Percentiles rank a stretch among this genome's conserved stretches.
Evolutionary conservation across 129 eudicot genomes (phyloP).

Genomic region (Deinandra increscens): DNA sequence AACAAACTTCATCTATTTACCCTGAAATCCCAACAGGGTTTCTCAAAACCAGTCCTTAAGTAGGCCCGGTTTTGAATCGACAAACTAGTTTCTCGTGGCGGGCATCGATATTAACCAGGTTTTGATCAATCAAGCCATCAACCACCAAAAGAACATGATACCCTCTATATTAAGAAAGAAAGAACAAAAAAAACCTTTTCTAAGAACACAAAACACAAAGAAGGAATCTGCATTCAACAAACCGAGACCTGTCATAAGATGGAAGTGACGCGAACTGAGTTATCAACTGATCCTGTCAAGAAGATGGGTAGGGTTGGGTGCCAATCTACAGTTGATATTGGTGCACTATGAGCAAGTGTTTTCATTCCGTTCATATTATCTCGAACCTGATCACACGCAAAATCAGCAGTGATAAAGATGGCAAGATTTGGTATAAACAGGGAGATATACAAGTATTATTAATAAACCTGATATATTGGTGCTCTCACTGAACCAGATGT

Average conservation of each 20-base stretch:
- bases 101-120: too few species aligned
- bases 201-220: slow-evolving; percentile 17
- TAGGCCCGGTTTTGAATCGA: neutral
- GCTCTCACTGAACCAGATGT: slow-evolving; percentile 85
- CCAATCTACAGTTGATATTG: slow-evolving; percentile 95
- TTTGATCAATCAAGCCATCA: slow-evolving; percentile 8
- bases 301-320: slow-evolving; percentile 92
- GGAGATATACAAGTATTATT: neutral
- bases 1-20: slow-evolving; percentile 1
- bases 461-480: slow-evolving; percentile 82
- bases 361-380: slow-evolving; percentile 60
- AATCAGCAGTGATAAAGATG: neutral
- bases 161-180: slow-evolving; percentile 8
- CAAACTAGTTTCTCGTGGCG: neutral
- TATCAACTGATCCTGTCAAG: slow-evolving; percentile 91
- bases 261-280: slow-evolving; percentile 86
- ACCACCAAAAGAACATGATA: neutral
- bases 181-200: neutral
- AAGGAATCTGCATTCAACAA: slow-evolving; percentile 11
- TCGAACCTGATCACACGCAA: slow-evolving; percentile 50
- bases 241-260: slow-evolving; percentile 38
- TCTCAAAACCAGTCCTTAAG: neutral
- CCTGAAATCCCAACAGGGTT: slow-evolving; percentile 7
- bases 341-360: slow-evolving; percentile 77
- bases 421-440: neutral